Evolutionary conservation across 768 basidiomycete species (phyloP).

Genomic region (Serendipita sp.): DNA sequence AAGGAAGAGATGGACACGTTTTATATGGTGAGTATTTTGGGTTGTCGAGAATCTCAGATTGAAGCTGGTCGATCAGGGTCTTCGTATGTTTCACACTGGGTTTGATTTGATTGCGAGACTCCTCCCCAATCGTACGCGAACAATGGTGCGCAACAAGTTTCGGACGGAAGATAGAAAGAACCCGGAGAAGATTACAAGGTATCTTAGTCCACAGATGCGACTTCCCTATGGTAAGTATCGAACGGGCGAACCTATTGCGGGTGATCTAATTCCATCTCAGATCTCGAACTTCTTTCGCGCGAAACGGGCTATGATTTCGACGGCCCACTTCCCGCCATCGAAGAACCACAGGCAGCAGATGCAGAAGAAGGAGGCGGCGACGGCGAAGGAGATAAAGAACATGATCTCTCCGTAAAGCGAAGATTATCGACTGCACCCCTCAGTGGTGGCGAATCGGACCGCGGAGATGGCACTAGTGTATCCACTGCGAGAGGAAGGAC

Average conservation of each 20-base stretch:
- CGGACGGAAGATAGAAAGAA: constrained; percentile 78
- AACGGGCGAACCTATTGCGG: neutral
- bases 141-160: constrained; percentile 87
- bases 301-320: neutral
- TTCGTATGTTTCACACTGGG: constrained; percentile 24
- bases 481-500: neutral
- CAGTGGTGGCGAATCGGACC: constrained; percentile 3
- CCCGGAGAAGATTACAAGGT: constrained; percentile 54
- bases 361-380: neutral
- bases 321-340: neutral
- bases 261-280: neutral
- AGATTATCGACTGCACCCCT: neutral
- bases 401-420: neutral
- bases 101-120: constrained; percentile 83
- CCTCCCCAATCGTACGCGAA: constrained; percentile 69
- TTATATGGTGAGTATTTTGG: constrained; percentile 45
- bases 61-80: neutral
- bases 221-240: constrained; percentile 51
- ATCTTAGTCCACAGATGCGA: constrained; percentile 43
- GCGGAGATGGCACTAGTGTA: neutral
- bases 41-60: neutral
- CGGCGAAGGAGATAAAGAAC: neutral
- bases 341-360: neutral
- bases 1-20: constrained; percentile 81
- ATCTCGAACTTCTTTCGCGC: neutral